Evolutionary conservation across 306 rosid genomes (phyloP).

Genomic region (Boehmeria nivea): DNA sequence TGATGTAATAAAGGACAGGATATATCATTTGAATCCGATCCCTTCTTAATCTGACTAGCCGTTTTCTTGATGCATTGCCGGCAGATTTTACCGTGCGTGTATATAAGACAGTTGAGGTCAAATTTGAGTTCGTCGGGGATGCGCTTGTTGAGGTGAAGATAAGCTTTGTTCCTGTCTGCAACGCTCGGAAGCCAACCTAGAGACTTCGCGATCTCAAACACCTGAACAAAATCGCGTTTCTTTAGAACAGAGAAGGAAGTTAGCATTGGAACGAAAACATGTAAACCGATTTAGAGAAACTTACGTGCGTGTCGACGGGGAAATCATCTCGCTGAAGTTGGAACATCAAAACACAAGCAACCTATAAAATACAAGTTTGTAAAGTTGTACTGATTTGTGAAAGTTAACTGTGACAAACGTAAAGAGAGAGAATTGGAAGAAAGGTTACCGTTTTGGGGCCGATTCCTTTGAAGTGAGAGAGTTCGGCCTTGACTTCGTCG

Average conservation of each 20-base stretch:
- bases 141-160: constrained; percentile 78
- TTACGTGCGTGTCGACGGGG: constrained; percentile 94
- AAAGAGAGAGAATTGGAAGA: constrained; percentile 16
- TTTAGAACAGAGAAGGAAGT: constrained; percentile 4
- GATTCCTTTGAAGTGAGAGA: constrained; percentile 79
- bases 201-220: constrained; percentile 75
- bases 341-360: constrained; percentile 49
- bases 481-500: constrained; percentile 63
- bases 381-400: no score
- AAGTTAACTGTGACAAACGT: no score
- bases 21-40: constrained; percentile 18
- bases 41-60: constrained; percentile 34
- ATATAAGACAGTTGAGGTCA: constrained; percentile 84
- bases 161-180: constrained; percentile 78
- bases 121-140: constrained; percentile 78
- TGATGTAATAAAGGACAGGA: constrained; percentile 56
- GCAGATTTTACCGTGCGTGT: constrained; percentile 83
- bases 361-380: constrained; percentile 17
- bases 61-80: constrained; percentile 53
- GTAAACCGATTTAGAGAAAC: constrained; percentile 6
- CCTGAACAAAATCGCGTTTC: constrained; percentile 54
- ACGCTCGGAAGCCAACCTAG: constrained; percentile 72
- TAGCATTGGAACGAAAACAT: not conserved
- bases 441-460: constrained; percentile 76
- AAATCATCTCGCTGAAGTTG: constrained; percentile 86